phyloP scores from a whole-genome alignment of 192 early-diverging fungal species.

The Coemansia guatemalensis region DNA sequence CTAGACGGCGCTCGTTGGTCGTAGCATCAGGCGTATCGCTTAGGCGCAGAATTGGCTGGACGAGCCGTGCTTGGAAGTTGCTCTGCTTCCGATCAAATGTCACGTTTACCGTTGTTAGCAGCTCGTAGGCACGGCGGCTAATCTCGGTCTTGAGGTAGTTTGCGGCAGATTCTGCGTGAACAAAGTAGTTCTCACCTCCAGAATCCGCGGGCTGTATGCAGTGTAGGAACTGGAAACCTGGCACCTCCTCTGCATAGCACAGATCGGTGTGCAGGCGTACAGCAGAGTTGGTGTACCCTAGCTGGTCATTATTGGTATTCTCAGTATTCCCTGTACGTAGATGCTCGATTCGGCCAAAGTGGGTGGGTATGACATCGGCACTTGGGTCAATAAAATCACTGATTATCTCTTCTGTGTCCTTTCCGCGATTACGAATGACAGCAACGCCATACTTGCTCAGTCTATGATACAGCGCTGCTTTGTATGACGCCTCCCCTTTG shows the following conservation, averaged over 20 bases:
- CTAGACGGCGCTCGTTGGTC: constrained; percentile 30
- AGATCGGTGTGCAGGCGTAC: constrained; percentile 52
- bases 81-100: constrained; percentile 51
- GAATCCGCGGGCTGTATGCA: constrained; percentile 52
- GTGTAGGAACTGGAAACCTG: constrained; percentile 54
- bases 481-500: constrained; percentile 24
- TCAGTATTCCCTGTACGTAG: constrained; percentile 52
- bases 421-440: constrained; percentile 46
- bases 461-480: constrained; percentile 24
- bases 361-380: constrained; percentile 48
- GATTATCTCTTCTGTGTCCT: constrained; percentile 52
- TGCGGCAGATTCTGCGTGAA: constrained; percentile 52
- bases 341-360: constrained; percentile 56
- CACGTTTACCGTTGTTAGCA: constrained; percentile 52
- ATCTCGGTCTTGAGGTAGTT: constrained; percentile 54
- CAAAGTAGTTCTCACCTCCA: constrained; percentile 56
- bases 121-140: constrained; percentile 48
- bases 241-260: constrained; percentile 44
- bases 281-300: constrained; percentile 52
- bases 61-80: constrained; percentile 45
- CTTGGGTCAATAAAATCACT: constrained; percentile 49
- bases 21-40: constrained; percentile 18
- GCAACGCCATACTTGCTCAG: constrained; percentile 49
- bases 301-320: constrained; percentile 54
- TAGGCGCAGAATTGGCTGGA: constrained; percentile 45